Evolutionary conservation across 1,139 yeast genomes (phyloP).

Genomic region (Hyphopichia wangnamkhiaoensis): DNA sequence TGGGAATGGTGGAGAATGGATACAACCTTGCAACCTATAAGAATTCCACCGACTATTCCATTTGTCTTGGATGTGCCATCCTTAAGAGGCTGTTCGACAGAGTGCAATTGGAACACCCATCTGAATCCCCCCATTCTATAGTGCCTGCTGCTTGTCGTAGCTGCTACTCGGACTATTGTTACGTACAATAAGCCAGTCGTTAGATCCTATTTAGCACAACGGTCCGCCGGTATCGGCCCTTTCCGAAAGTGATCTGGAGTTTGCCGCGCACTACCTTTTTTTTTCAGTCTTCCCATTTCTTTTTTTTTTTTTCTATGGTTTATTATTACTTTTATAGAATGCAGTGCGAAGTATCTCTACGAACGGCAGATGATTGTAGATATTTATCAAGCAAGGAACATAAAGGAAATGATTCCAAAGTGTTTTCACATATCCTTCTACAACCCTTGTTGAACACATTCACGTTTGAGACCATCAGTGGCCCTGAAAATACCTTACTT

Average conservation of each 20-base stretch:
- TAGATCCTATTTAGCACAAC: background rate
- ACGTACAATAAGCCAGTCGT: background rate
- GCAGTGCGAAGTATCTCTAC: too few species aligned
- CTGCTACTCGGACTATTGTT: conserved; percentile 41
- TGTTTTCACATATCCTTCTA: too few species aligned
- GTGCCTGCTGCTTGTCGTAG: conserved; percentile 22
- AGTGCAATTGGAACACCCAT: too few species aligned
- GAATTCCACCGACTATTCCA: conserved; percentile 45
- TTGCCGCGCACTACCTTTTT: conserved; percentile 9
- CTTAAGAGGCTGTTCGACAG: conserved; percentile 57
- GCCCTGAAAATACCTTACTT: too few species aligned
- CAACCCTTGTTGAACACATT: too few species aligned
- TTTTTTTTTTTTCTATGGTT: background rate
- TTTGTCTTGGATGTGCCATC: conserved; percentile 62
- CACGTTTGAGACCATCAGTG: too few species aligned
- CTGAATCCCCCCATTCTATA: conserved; percentile 5
- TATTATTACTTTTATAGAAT: background rate
- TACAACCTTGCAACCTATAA: conserved; percentile 48
- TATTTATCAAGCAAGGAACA: too few species aligned
- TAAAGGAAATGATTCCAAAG: too few species aligned
- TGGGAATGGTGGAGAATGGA: conserved; percentile 53
- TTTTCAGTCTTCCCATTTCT: background rate
- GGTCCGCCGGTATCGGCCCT: background rate
- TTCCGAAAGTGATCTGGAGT: background rate
- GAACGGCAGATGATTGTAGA: too few species aligned